phyloP scores from a whole-genome alignment of 2,329 filamentous ascomycete genomes.

The Whalleya microplaca region DNA sequence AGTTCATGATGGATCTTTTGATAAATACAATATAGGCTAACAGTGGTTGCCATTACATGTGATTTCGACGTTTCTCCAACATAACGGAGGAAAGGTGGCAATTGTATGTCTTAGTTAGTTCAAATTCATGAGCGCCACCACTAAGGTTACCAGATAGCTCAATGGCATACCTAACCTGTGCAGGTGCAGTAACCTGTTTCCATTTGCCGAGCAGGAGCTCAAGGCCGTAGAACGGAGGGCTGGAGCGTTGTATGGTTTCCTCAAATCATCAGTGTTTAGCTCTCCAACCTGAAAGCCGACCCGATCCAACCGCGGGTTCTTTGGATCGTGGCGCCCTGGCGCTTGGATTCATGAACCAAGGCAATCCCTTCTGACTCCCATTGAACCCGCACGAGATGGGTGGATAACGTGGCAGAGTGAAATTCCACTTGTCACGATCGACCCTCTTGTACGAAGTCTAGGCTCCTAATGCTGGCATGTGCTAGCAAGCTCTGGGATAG shows the following conservation, averaged over 20 bases:
- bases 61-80: conserved; percentile 8
- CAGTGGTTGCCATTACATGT: not conserved
- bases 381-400: not conserved
- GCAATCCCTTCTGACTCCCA: not conserved
- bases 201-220: no score
- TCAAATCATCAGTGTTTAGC: no score
- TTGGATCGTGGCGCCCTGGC: not conserved
- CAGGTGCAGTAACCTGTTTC: no score
- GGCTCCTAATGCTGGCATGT: not conserved
- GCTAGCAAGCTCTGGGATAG: not conserved
- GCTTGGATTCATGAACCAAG: not conserved
- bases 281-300: no score
- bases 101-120: not conserved
- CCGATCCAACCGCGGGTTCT: not conserved
- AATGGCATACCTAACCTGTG: no score
- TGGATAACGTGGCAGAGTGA: not conserved
- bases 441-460: not conserved
- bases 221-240: no score
- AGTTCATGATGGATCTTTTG: not conserved
- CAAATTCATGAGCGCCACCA: conserved; percentile 4
- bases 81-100: conserved; percentile 3
- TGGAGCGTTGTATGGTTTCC: no score
- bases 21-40: not conserved
- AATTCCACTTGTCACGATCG: not conserved
- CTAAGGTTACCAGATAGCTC: not conserved